Evolutionary conservation across 805 yeast genomes (phyloP).

Genomic region (Sporopachydermia lactativora): DNA sequence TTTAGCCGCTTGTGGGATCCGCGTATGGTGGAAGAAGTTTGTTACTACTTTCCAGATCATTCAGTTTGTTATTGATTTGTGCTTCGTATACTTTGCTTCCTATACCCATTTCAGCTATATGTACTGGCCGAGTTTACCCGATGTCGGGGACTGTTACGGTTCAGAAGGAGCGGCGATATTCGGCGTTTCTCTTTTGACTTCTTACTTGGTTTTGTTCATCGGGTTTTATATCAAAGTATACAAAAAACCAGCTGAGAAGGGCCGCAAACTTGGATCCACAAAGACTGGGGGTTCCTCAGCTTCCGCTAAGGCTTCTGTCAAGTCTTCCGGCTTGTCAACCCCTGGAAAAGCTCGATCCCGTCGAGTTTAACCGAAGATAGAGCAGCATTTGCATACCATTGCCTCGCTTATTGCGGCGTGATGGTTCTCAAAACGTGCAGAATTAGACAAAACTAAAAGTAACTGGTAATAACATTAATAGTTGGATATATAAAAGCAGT

Average conservation of each 20-base stretch:
- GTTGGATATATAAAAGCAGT: too few species aligned
- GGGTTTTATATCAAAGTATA: conserved; percentile 85
- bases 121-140: conserved; percentile 52
- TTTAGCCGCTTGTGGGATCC: conserved; percentile 80
- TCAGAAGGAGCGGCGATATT: conserved; percentile 85
- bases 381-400: too few species aligned
- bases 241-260: conserved; percentile 24
- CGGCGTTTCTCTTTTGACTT: conserved; percentile 79
- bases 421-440: too few species aligned
- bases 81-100: conserved; percentile 86
- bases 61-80: conserved; percentile 82
- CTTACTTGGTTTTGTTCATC: conserved; percentile 81
- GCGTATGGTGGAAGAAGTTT: conserved; percentile 99
- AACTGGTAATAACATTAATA: too few species aligned
- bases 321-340: background rate
- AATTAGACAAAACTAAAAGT: too few species aligned
- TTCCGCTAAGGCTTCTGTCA: conserved; percentile 1
- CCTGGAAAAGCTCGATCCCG: background rate
- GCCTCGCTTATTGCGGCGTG: too few species aligned
- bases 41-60: conserved; percentile 91
- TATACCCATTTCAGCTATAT: conserved; percentile 75
- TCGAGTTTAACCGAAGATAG: too few species aligned
- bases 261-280: background rate
- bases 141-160: conserved; percentile 79
- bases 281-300: background rate